Conservation (phyloP, 352 stramenopile genomes). For the Phytophthora chlamydospora region DNA sequence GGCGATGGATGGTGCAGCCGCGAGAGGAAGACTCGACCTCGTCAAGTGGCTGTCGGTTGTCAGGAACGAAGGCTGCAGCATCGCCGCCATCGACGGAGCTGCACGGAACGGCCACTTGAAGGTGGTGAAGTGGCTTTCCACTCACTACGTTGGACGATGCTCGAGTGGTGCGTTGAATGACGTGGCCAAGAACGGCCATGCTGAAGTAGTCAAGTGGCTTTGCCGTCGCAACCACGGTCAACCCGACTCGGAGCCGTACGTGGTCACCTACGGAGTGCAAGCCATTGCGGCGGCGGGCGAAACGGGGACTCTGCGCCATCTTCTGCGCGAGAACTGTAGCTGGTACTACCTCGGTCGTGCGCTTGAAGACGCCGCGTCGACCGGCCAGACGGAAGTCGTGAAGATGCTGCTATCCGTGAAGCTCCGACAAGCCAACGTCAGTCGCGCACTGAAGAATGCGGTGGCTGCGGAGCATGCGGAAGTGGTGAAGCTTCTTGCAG, state of each 20-base stretch:
- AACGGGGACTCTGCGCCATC: constrained; percentile 12
- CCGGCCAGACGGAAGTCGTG: constrained; percentile 11
- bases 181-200: constrained; percentile 8
- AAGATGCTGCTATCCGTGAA: no score
- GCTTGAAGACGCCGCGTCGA: constrained; percentile 20
- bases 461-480: constrained; percentile 10
- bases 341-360: constrained; percentile 24
- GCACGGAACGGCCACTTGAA: constrained; percentile 27
- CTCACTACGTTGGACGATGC: constrained; percentile 22
- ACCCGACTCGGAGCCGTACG: constrained; percentile 7
- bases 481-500: constrained; percentile 11
- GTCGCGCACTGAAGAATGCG: constrained; percentile 22
- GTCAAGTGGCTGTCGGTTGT: constrained; percentile 30
- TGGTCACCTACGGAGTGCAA: constrained; percentile 14
- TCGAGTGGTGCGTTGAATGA: constrained; percentile 31
- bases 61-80: constrained; percentile 29
- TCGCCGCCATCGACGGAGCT: constrained; percentile 27
- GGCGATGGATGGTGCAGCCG: constrained; percentile 27
- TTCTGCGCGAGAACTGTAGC: constrained; percentile 25
- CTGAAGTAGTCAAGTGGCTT: constrained; percentile 12
- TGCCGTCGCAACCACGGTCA: constrained; percentile 17
- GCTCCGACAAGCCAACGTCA: constrained; percentile 23
- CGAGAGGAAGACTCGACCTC: constrained; percentile 28
- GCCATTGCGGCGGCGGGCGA: constrained; percentile 11
- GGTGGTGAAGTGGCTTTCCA: constrained; percentile 30